These are phyloP conservation scores for Mucor circinelloides DNA, from an alignment of 371 early-diverging fungal species.

Conservation along the genomic window DNA sequence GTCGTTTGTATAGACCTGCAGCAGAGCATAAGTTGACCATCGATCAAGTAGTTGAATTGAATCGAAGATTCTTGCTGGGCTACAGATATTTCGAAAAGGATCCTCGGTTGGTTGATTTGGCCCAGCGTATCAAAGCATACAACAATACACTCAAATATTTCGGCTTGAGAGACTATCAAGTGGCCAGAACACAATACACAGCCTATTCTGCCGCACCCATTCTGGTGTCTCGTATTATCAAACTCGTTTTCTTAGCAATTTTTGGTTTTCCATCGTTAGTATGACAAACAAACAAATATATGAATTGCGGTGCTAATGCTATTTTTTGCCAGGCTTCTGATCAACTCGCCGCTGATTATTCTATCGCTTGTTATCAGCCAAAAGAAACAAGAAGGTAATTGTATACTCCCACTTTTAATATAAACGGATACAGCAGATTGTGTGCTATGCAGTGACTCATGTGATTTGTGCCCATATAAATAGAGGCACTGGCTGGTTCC, in stretches of 20 bases:
- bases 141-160: conserved; percentile 76
- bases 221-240: conserved; percentile 56
- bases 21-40: conserved; percentile 60
- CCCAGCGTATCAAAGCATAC: conserved; percentile 70
- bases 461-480: conserved; percentile 15
- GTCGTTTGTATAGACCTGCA: conserved; percentile 74
- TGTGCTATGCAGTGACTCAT: conserved; percentile 2
- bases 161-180: conserved; percentile 88
- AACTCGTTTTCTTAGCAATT: conserved; percentile 60
- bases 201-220: conserved; percentile 56
- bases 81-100: conserved; percentile 60
- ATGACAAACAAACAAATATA: not conserved
- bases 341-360: conserved; percentile 69
- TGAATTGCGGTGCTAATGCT: conserved; percentile 11
- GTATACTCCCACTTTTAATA: not conserved
- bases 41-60: conserved; percentile 68
- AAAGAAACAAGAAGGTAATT: conserved; percentile 59
- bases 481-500: conserved; percentile 77
- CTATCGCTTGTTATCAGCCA: conserved; percentile 57
- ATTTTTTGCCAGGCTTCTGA: conserved; percentile 47
- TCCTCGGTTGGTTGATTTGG: conserved; percentile 61
- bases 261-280: conserved; percentile 70
- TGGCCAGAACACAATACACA: conserved; percentile 64
- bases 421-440: not conserved
- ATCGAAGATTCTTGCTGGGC: conserved; percentile 71